Percentiles rank a stretch among this genome's conserved stretches.
Evolutionary conservation across 495 filamentous ascomycete species (phyloP).

Genomic region (Niebla homalea): DNA sequence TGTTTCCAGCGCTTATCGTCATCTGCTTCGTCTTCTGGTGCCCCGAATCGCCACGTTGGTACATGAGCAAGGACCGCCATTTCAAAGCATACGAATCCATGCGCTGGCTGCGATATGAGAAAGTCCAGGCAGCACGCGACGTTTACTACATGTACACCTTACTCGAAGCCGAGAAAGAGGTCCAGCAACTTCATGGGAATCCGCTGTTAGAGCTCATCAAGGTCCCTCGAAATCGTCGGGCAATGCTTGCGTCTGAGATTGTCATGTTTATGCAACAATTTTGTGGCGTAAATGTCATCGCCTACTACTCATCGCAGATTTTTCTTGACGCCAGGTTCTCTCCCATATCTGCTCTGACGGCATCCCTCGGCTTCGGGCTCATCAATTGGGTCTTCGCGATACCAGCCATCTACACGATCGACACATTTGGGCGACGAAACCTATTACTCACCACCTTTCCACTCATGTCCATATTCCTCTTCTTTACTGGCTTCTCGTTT

Average conservation of each 20-base stretch:
- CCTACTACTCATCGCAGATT: slow-evolving; percentile 41
- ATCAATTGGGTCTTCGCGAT: slow-evolving; percentile 70
- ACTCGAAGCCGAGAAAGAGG: slow-evolving; percentile 50
- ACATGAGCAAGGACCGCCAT: slow-evolving; percentile 56
- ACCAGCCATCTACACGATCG: slow-evolving; percentile 69
- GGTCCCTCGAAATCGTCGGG: slow-evolving; percentile 66
- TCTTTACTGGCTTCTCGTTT: slow-evolving; percentile 73
- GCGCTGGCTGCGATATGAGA: slow-evolving; percentile 49
- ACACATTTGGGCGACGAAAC: slow-evolving; percentile 71
- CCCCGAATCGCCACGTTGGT: slow-evolving; percentile 69
- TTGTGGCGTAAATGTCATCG: slow-evolving; percentile 51
- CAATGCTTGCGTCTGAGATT: slow-evolving; percentile 57
- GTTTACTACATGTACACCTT: slow-evolving; percentile 69
- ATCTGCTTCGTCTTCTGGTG: slow-evolving; percentile 56
- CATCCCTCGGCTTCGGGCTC: slow-evolving; percentile 64
- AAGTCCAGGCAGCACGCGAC: slow-evolving; percentile 69
- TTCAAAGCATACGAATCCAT: slow-evolving; percentile 54
- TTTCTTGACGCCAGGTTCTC: slow-evolving; percentile 39
- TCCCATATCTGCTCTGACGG: slow-evolving; percentile 42
- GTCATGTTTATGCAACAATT: slow-evolving; percentile 82
- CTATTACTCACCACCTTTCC: slow-evolving; percentile 68
- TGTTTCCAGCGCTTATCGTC: slow-evolving; percentile 61
- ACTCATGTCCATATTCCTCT: slow-evolving; percentile 51
- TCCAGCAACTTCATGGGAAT: slow-evolving; percentile 42
- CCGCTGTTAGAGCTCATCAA: slow-evolving; percentile 58